Evolutionary conservation across 805 yeast species (phyloP).

Genomic region (Candida arabinofermentans): DNA sequence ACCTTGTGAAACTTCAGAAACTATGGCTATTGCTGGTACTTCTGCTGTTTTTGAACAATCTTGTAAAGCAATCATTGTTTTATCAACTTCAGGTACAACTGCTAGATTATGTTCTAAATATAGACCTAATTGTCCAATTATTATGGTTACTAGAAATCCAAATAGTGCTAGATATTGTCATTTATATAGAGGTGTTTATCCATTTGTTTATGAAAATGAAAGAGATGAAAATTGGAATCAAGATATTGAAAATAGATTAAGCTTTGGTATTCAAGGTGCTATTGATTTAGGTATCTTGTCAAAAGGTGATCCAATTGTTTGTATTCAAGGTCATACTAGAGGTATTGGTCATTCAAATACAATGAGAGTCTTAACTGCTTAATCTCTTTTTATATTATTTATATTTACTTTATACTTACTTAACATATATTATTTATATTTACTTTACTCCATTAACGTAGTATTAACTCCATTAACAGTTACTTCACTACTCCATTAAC

Average conservation of each 20-base stretch:
- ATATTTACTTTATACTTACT: neutral
- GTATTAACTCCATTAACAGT: too few species aligned
- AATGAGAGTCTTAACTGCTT: constrained; percentile 83
- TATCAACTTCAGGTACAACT: constrained; percentile 92
- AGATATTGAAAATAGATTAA: constrained; percentile 93
- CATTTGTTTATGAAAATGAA: constrained; percentile 74
- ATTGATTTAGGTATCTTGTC: constrained; percentile 77
- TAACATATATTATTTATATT: neutral
- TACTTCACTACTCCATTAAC: too few species aligned
- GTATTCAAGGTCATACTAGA: constrained; percentile 98
- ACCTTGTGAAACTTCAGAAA: constrained; percentile 93
- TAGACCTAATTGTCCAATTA: constrained; percentile 95
- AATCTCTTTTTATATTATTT: constrained; percentile 11
- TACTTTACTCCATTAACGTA: too few species aligned
- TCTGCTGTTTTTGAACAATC: constrained; percentile 93
- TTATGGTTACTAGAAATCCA: constrained; percentile 96
- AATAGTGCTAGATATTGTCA: constrained; percentile 93
- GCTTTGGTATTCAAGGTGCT: constrained; percentile 90
- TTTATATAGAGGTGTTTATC: constrained; percentile 97
- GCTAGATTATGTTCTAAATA: constrained; percentile 96
- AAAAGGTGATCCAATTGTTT: constrained; percentile 85
- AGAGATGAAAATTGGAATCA: constrained; percentile 84
- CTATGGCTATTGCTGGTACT: constrained; percentile 96
- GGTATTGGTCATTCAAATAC: constrained; percentile 99
- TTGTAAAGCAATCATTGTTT: constrained; percentile 94